Base-by-base conservation (phyloP, 306 rosid genomes). In the Spatholobus suberectus region DNA sequence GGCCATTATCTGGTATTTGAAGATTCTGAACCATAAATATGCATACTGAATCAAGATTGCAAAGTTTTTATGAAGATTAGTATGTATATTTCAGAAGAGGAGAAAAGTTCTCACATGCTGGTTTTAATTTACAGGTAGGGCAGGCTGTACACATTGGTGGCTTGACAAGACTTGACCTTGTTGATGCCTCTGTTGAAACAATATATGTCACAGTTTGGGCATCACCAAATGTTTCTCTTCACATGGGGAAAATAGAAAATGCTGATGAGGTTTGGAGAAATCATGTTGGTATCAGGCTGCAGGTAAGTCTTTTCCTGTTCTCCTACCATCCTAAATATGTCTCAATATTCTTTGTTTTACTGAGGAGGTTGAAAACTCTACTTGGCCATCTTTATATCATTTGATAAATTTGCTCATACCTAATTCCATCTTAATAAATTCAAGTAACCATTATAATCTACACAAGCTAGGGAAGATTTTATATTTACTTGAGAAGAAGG, bases 181-280 rank as follows among this genome's bases (percentile, higher is more conserved):
- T 66, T 85, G 84, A 87, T 86, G 91, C 97, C 77, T 92, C 93
- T 40, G 96, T 93, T 15, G 86, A 89, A 74, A 93, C 98, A 81
- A 90, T 93, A 54, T 95, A 95, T 82, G 89, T 90, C 72, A 88
- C 98, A 8, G 75, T 93, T 85, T 95, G 98, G 98, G 94, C 93
- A 68, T 93, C 98, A 12, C 87, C 95, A 65, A 92, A 89, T 86
- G 80, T 92, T 82, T 95, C 98, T 81, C 81, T 95, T 44, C 98
- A 93, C 89, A 81, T 93, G 90, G 98, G 97, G 34, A 95, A 93
- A 91, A 85, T 81, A 23, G 98, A 95, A 92, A 95, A 93, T 79
- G 97, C 98, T 24, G 93, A 93, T 23, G 98, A 95, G 81, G 89
- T 94, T 78, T 91, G 92, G 94, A 89, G 80, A 70, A 92, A 95